Evolutionary conservation across 768 basidiomycete genomes (phyloP).

Genomic region (Grammothele lineata): DNA sequence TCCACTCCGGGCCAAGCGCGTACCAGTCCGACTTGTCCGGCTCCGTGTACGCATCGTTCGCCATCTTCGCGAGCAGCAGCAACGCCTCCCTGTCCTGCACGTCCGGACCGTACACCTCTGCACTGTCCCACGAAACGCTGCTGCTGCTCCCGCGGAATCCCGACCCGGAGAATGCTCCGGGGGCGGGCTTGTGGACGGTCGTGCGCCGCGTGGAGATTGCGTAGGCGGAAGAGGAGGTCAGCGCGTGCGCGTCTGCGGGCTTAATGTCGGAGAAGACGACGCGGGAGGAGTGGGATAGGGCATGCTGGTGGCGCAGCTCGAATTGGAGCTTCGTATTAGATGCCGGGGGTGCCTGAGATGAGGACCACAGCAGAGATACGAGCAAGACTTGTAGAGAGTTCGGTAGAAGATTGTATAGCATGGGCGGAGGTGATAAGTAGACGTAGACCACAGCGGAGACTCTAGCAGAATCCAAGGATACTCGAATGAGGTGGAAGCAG

Average conservation of each 20-base stretch:
- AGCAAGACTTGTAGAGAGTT: conserved; percentile 21
- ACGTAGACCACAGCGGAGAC: too few relatives aligned
- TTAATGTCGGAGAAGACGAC: conserved; percentile 56
- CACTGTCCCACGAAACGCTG: conserved; percentile 56
- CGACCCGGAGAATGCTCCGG: conserved; percentile 30
- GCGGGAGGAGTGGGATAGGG: conserved; percentile 46
- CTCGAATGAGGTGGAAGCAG: too few relatives aligned
- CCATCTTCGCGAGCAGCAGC: conserved; percentile 82
- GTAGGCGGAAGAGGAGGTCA: conserved; percentile 35
- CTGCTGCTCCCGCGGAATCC: conserved; percentile 36
- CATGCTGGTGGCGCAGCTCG: conserved; percentile 64
- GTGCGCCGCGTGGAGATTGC: conserved; percentile 38
- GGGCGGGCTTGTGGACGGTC: conserved; percentile 44
- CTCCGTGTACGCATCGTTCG: conserved; percentile 72
- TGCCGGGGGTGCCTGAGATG: conserved; percentile 11
- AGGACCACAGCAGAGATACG: conserved; percentile 16
- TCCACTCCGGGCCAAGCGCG: conserved; percentile 57
- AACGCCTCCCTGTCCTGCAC: conserved; percentile 68
- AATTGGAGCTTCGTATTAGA: conserved; percentile 40
- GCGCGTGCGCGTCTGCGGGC: conserved; percentile 21
- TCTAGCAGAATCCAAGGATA: too few relatives aligned
- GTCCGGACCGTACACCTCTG: conserved; percentile 66
- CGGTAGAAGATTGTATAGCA: conserved; percentile 21
- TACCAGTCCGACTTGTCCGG: conserved; percentile 64
- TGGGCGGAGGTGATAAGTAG: too few relatives aligned